phyloP scores from a whole-genome alignment of 2,329 filamentous ascomycete genomes.

The Sclerotinia spermophila region DNA sequence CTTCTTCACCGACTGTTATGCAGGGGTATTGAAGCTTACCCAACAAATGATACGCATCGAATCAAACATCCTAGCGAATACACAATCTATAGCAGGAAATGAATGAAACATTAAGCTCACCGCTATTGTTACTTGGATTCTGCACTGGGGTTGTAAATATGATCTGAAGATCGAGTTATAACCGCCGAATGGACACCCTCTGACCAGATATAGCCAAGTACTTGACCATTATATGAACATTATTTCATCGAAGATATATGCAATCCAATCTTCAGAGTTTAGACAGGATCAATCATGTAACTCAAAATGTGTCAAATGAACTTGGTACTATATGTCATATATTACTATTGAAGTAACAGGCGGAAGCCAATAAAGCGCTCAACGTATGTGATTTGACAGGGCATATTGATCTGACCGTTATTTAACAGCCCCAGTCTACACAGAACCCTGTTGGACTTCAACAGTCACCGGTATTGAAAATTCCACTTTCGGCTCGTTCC shows the following conservation, averaged over 20 bases:
- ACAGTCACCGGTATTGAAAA: not conserved
- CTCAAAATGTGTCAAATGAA: not conserved
- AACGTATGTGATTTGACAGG: not conserved
- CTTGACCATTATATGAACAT: not conserved
- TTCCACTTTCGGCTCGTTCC: not conserved
- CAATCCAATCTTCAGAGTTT: not conserved
- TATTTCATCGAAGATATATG: not conserved
- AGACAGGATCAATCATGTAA: not conserved
- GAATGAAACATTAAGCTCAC: not conserved
- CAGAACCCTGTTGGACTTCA: not conserved
- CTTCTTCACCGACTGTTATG: slow-evolving; percentile 2
- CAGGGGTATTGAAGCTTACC: not conserved
- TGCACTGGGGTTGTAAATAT: not conserved
- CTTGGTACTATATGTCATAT: not conserved
- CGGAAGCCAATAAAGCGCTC: not conserved
- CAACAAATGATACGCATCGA: not conserved
- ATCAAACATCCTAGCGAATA: not conserved
- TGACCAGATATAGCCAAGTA: not conserved
- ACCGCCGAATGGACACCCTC: not conserved
- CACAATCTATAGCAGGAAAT: not conserved
- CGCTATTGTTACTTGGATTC: not conserved
- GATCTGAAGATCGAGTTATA: not conserved
- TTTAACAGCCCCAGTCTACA: not conserved
- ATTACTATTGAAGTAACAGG: not conserved
- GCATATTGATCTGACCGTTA: not conserved